Base-by-base conservation (phyloP, 2,329 filamentous ascomycete species). In the Chaetomiaceae sp. region DNA sequence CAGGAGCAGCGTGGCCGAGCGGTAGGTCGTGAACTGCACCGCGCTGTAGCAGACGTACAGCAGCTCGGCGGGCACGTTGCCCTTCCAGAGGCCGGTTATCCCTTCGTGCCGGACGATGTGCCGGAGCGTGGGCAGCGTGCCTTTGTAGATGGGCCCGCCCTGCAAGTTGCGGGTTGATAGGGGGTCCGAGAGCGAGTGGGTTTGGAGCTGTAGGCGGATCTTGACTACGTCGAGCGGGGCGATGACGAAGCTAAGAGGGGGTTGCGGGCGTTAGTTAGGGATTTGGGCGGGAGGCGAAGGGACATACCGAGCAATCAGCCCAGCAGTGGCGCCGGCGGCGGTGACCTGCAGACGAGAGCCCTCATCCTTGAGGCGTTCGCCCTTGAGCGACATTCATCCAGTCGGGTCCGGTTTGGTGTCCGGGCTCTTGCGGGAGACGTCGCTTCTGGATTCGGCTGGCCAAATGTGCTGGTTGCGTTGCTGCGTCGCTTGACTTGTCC, bases 161-260 rank as follows among this genome's bases (percentile, higher is more conserved):
- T 67, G 70, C 11, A 75, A 67, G 55, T 73, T 59, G 58, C 73
- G 73, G 58, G 81, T 76, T 41, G 82, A 79, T 9, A 84, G 71
- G 2, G 89, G 87, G 65, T 92, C 86, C 62, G 86, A 86, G 55
- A 89, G 81, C 44, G 89, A 90, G 73, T 95, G 87, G 40, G 88
- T 82, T 71, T 97, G 94, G 16, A 99, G 84, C 69, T 99, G 94
- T 41, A 97, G 85, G 42, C 94, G 89, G 72, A 99, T 99, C 76
- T 99, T 97, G 73, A 97, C 84, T 58, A 99, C 94, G 71, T 99
- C 94, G 61, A 99, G 87, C 48, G 94, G 94, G 16, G 94, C 90
- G 67, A 97, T 86, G 66, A 94, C 82, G 76, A 99, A 97, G 68
- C 89, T 90, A 62, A n/a, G n/a, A n/a, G 7, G 29, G 21, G 50